Conservation (phyloP, 768 basidiomycete species). For the Epithele typhae region DNA sequence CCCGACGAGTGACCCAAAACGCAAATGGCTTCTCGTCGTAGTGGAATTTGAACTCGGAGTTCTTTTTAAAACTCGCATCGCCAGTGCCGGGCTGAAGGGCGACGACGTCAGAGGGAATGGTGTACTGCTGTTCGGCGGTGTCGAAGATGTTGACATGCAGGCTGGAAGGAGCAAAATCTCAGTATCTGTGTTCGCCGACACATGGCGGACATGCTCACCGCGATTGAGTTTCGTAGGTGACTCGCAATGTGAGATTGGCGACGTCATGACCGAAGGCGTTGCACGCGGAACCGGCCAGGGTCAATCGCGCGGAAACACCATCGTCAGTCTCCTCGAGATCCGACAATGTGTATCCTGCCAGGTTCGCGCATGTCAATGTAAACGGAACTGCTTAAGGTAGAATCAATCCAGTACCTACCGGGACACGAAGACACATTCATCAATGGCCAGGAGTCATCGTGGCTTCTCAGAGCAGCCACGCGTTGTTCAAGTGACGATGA, state of each 20-base stretch:
- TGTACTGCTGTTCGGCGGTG: slow-evolving; percentile 57
- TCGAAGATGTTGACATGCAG: slow-evolving; percentile 69
- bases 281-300: slow-evolving; percentile 53
- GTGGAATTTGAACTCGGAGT: slow-evolving; percentile 68
- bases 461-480: no score
- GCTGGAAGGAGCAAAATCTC: slow-evolving; percentile 28
- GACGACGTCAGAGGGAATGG: slow-evolving; percentile 53
- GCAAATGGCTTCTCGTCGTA: slow-evolving; percentile 61
- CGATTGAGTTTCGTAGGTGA: slow-evolving; percentile 56
- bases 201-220: no score
- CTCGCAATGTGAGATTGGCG: slow-evolving; percentile 53
- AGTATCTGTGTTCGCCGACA: slow-evolving; percentile 36
- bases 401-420: no score
- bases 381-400: no score
- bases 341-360: slow-evolving; percentile 55
- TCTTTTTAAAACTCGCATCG: slow-evolving; percentile 18
- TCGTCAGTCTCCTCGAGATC: slow-evolving; percentile 37
- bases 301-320: slow-evolving; percentile 53
- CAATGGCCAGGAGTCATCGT: no score
- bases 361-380: no score
- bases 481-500: no score
- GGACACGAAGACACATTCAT: no score
- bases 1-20: slow-evolving; percentile 76
- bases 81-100: slow-evolving; percentile 27
- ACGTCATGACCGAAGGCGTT: slow-evolving; percentile 64